Evolutionary conservation across 768 basidiomycete species (phyloP).

Genomic region (Auricularia sp.): DNA sequence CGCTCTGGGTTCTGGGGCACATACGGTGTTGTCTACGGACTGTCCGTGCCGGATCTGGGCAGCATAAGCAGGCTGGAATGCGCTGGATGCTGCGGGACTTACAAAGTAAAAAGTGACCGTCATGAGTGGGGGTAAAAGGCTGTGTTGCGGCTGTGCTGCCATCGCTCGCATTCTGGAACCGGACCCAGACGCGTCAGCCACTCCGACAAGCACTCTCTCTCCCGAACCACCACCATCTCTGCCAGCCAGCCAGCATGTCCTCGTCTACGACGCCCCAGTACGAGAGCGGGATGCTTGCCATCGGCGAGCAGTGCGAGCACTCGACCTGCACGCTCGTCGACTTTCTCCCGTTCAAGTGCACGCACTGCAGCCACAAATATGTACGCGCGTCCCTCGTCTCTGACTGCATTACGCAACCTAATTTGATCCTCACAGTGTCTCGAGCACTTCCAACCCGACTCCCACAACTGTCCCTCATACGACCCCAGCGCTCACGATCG

Average conservation of each 20-base stretch:
- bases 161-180: not conserved
- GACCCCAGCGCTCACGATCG: conserved; percentile 63
- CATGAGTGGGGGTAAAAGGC: not conserved
- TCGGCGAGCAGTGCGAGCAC: conserved; percentile 66
- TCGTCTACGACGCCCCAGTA: conserved; percentile 11
- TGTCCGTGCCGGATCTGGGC: conserved; percentile 64
- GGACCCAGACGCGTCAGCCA: conserved; percentile 4
- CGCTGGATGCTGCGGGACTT: not conserved
- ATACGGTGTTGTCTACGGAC: conserved; percentile 63
- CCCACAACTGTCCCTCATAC: conserved; percentile 59
- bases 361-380: conserved; percentile 48
- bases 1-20: conserved; percentile 11
- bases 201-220: not conserved
- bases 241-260: conserved; percentile 12
- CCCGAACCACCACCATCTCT: conserved; percentile 2
- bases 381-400: not conserved
- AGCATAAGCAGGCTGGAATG: not conserved
- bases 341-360: conserved; percentile 80
- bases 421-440: conserved; percentile 47
- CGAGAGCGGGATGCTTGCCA: conserved; percentile 38
- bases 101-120: conserved; percentile 11
- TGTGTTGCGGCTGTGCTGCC: not conserved
- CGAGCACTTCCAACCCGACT: conserved; percentile 64
- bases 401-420: not conserved
- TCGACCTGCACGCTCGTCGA: conserved; percentile 61